phyloP scores from a whole-genome alignment of 495 filamentous ascomycete genomes.

The Cercophora scortea region DNA sequence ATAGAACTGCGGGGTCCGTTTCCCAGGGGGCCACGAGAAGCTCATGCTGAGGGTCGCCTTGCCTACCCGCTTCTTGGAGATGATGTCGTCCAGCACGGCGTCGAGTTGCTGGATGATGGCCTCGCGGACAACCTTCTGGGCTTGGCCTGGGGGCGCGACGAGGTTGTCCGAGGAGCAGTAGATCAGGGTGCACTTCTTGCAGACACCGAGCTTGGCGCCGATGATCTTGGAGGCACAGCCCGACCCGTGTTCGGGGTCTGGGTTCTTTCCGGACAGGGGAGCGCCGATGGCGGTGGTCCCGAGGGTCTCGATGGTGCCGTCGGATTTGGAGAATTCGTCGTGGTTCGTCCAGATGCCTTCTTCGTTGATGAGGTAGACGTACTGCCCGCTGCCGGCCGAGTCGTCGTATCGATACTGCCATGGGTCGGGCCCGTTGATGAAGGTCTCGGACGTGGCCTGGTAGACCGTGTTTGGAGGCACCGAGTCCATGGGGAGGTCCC shows the following conservation, averaged over 20 bases:
- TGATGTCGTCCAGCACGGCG: neutral
- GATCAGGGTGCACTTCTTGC: neutral
- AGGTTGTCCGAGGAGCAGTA: neutral
- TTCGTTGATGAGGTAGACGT: neutral
- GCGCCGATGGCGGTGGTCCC: too few relatives aligned
- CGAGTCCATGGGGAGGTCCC: too few relatives aligned
- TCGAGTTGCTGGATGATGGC: too few relatives aligned
- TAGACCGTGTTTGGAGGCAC: too few relatives aligned
- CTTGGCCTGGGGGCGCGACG: too few relatives aligned
- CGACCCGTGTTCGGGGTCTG: neutral
- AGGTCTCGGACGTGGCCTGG: too few relatives aligned
- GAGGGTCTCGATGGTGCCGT: too few relatives aligned
- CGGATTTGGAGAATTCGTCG: neutral
- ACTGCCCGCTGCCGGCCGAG: neutral
- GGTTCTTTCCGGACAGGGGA: neutral
- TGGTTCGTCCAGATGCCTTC: neutral
- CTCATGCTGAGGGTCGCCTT: neutral
- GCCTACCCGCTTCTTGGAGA: neutral
- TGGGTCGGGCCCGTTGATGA: neutral
- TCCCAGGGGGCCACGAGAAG: neutral
- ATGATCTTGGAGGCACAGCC: neutral
- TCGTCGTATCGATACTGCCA: neutral
- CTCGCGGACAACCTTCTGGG: too few relatives aligned
- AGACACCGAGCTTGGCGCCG: neutral
- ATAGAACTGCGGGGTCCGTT: too few relatives aligned